Base-by-base conservation (phyloP, 805 yeast genomes). In the Starmerella khaoyaiensis region DNA sequence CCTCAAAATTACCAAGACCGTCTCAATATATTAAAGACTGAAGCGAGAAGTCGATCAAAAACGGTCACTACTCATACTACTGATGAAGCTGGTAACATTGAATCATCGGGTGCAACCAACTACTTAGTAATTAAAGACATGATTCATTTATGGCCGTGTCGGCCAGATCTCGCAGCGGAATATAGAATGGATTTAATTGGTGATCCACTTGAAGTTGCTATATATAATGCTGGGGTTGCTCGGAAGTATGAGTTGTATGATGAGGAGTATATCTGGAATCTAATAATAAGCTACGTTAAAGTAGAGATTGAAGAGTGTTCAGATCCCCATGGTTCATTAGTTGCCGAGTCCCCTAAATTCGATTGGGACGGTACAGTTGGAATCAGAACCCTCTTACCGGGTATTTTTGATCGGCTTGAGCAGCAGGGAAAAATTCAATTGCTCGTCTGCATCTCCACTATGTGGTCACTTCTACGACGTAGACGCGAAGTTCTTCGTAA, bases 341-440 rank as follows among this genome's bases (percentile, higher is more conserved):
- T 32, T 6, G 11, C 49, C 31, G 55, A 55, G n/a, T 70, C 19
- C 33, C 19, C 30, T 10, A 37, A 28, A 14, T 45, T 35, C 24
- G 51, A 67, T 40, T 86, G 95, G 95, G 87, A 87, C 0, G 59
- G 69, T 4, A 93, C 81, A 54, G 86, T 84, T 0, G 94, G 1
- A 66, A 74, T 27, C 48, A 65, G 10, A 72, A 82, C 79, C 1
- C 60, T 82, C 17, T 64, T 82, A 0, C 65, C 65, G 19, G 71
- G 72, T 41, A 61, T 83, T 27, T 50, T 86, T 51, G 52, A 55
- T 1, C 76, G 76, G 48, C 83, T 76, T 52, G 90, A 77, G 48
- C 58, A 50, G 23, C 52, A 64, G 28, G 73, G 76, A 1, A 78
- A 87, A 50, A 58, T 82, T 20, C 96, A 87, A 55, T 82, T 87